phyloP scores from a whole-genome alignment of 176 grass and related monocot genomes.

The Zea luxurians region DNA sequence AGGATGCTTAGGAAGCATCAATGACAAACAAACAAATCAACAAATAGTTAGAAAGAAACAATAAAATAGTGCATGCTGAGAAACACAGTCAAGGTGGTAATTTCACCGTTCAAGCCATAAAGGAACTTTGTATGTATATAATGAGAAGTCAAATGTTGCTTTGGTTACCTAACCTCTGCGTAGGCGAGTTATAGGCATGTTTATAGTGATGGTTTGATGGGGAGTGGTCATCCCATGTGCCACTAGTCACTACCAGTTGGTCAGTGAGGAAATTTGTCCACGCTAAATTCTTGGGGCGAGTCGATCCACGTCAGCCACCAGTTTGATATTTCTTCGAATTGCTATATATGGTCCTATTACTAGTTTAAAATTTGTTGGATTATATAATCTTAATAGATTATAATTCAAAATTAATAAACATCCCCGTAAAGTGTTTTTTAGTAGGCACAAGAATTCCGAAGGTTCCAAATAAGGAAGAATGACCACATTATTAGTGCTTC shows the following conservation, averaged over 20 bases:
- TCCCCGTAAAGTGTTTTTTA: too few species aligned
- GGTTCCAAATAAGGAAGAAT: too few species aligned
- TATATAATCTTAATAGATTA: too few species aligned
- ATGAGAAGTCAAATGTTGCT: conserved; percentile 49
- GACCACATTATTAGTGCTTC: too few species aligned
- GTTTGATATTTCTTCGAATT: conserved; percentile 22
- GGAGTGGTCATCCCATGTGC: conserved; percentile 28
- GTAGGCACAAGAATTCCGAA: too few species aligned
- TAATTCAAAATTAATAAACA: too few species aligned
- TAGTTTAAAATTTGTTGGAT: not conserved
- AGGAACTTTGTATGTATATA: conserved; percentile 2
- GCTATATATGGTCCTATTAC: conserved; percentile 7
- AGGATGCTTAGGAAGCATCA: conserved; percentile 1
- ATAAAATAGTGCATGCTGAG: conserved; percentile 20
- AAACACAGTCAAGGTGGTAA: conserved; percentile 33
- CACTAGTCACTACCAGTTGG: conserved; percentile 9
- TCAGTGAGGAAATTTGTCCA: conserved; percentile 33
- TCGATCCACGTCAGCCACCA: not conserved
- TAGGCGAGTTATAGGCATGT: conserved; percentile 38
- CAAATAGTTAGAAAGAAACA: conserved; percentile 22
- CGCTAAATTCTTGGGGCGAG: conserved; percentile 6
- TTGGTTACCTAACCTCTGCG: conserved; percentile 45
- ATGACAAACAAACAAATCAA: conserved; percentile 21
- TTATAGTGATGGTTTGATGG: conserved; percentile 37
- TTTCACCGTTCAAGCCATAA: conserved; percentile 29